Evolutionary conservation across 768 basidiomycete species (phyloP), one percentile per base, ranked within the genome.

Genomic region (Calocera cornea): DNA sequence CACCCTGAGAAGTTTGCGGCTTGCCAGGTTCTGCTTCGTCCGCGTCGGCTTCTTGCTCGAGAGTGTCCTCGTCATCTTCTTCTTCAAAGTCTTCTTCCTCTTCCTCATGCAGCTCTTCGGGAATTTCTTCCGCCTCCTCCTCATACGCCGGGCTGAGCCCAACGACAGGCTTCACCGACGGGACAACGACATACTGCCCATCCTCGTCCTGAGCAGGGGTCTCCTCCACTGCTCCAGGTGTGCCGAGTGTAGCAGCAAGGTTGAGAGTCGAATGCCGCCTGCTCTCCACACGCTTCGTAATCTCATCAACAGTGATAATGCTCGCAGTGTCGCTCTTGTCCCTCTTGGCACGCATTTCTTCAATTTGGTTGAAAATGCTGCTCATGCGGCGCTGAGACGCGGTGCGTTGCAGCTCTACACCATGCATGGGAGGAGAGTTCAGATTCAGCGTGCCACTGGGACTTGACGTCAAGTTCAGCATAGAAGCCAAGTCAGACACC

Each of bases 271-370:
- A 60, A 73, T 85, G 76, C 14, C 80, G 71, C 17, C 80, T 72
- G 67, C 79, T 80, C 75, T 89, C 95, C 8, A 99, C 90, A 73
- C 95, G 90, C 11, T 92, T 94, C 0, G 97, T 97, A 72, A 99
- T 97, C 77, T 99, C 93, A 73, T 99, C 95, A 27, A 99, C 91
- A 0, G 95, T 99, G 77, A 97, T 83, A 72, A 97, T 78, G 71
- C 90, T 93, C 2, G 91, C 92, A 8, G 92, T 92, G 73, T 95
- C 93, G 0, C 89, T 90, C 41, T 83, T 81, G 72, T 97, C 92
- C 24, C 89, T 86, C 75, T 86, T 90, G 75, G 85, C 89, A 68
- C 90, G 81, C 67, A 92, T 75, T 73, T 92, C 90, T 1, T 87
- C 54, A 19, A 60, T 60, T 31, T 60, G 54, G 54, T 60, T 60